Percentiles rank a stretch among this genome's conserved stretches.
These are phyloP conservation scores for Trifolium dubium DNA, from an alignment of 306 rosid species.

Conservation along the genomic window DNA sequence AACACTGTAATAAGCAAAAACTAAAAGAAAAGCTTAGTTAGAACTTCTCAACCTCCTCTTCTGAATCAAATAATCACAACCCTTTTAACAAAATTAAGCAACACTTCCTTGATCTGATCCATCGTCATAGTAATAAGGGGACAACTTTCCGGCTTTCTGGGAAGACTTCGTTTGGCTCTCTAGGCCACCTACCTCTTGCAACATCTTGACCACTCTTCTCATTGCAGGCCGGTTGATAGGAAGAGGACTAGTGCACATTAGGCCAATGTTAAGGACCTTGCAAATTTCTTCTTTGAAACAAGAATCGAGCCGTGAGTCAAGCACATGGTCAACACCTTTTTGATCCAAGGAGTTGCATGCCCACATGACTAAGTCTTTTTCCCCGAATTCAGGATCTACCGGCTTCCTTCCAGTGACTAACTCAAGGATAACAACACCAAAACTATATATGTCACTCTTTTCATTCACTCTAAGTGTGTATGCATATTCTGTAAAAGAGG, in stretches of 20 bases:
- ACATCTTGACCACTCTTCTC: conserved; percentile 74
- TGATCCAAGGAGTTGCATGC: conserved; percentile 79
- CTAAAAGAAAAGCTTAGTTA: conserved; percentile 24
- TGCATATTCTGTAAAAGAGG: conserved; percentile 75
- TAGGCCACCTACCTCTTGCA: conserved; percentile 62
- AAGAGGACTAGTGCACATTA: conserved; percentile 91
- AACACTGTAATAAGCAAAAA: conserved; percentile 19
- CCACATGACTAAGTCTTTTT: conserved; percentile 92
- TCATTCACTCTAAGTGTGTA: conserved; percentile 91
- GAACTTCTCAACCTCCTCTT: neutral
- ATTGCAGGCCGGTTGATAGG: conserved; percentile 74
- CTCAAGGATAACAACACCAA: conserved; percentile 89
- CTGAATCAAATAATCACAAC: conserved; percentile 6
- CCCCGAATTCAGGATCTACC: conserved; percentile 83
- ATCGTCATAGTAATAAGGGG: conserved; percentile 73
- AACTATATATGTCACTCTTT: conserved; percentile 94
- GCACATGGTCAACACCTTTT: conserved; percentile 73
- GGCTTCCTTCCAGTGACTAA: conserved; percentile 78
- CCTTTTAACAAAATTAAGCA: conserved; percentile 44
- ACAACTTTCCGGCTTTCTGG: conserved; percentile 61
- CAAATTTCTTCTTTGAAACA: conserved; percentile 76
- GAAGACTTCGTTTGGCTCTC: conserved; percentile 44
- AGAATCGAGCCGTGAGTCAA: conserved; percentile 70
- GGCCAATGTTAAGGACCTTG: conserved; percentile 85
- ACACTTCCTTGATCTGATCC: conserved; percentile 74